These are phyloP conservation scores for Wickerhamiella dianesei DNA, from an alignment of 805 yeast species.

Conservation along the genomic window DNA sequence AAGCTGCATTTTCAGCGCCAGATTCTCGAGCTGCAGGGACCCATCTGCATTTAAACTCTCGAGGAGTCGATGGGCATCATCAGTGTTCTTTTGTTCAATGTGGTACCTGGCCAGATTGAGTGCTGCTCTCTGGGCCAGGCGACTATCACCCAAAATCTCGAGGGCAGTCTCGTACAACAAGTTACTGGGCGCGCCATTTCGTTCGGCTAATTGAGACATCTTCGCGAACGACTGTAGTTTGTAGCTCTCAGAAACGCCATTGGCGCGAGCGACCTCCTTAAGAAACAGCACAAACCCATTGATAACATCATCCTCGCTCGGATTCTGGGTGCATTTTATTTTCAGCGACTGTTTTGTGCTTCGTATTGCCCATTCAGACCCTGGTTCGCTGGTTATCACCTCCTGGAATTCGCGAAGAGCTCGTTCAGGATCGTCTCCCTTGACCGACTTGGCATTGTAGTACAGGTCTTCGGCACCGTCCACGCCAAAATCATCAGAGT, in stretches of 20 bases:
- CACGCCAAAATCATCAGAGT: slow-evolving; percentile 23
- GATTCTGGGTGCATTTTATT: slow-evolving; percentile 16
- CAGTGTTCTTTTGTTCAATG: slow-evolving; percentile 19
- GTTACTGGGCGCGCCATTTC: slow-evolving; percentile 6
- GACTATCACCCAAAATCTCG: not conserved
- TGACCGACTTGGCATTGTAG: slow-evolving; percentile 27
- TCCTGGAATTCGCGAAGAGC: slow-evolving; percentile 23
- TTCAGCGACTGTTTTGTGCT: slow-evolving; percentile 27
- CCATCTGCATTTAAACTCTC: slow-evolving; percentile 9
- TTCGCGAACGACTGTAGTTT: slow-evolving; percentile 26
- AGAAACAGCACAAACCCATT: slow-evolving; percentile 17
- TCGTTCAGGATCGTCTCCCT: slow-evolving; percentile 24
- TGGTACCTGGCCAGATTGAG: slow-evolving; percentile 24
- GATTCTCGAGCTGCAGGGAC: slow-evolving; percentile 39
- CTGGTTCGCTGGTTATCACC: slow-evolving; percentile 17
- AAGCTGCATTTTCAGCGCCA: slow-evolving; percentile 52
- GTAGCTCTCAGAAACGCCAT: slow-evolving; percentile 18
- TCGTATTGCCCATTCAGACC: slow-evolving; percentile 23
- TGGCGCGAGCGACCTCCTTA: slow-evolving; percentile 13
- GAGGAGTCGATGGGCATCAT: slow-evolving; percentile 5
- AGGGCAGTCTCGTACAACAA: not conserved
- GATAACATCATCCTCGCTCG: slow-evolving; percentile 6
- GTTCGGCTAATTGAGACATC: slow-evolving; percentile 8
- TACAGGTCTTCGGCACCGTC: slow-evolving; percentile 28
- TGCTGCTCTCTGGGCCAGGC: slow-evolving; percentile 23